Evolutionary conservation across 495 filamentous ascomycete genomes (phyloP), one percentile per base, ranked within the genome.

Genomic region (Aspergillus kassunensis): DNA sequence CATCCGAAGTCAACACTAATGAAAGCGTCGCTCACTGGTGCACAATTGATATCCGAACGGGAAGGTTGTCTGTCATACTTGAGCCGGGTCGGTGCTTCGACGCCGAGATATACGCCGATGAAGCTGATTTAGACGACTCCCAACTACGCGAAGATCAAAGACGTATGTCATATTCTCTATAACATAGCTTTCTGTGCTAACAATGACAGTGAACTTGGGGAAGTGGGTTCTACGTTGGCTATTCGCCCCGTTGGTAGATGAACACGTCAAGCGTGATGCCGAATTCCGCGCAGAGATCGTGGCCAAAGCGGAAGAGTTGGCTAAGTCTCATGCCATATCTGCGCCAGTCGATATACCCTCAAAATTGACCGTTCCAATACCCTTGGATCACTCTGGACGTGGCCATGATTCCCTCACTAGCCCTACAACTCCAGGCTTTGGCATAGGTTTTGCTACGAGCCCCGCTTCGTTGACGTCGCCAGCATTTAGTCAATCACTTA

Each of bases 81-180:
- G 93, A 97, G 58, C 89, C 91, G 37, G 95, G 93, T 59, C 91
- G 93, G 54, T 97, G 93, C 64, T 98, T 98, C 60, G 95, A 97
- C 68, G 95, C 91, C 31, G 93, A 98, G 64, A 87, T 95, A 71
- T 98, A 98, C 64, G 91, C 91, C 1, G 93, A 97, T 63, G 90
- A 97, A 62, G 69, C 90, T 9, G 70, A 82, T 13, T 48, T 92
- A 41, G 77, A 85, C 16, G 73, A 80, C 12, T 71, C 86, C 18
- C 86, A 91, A 13, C 95, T 95, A 60, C 78, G 86, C 39, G 91
- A 97, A 55, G 93, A 98, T 60, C 95, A 98, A 73, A 83, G 93
- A 73, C 92, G 90, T 95, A 83, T 64, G 86, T 65, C 24, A 27
- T 9, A 27, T 4, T 20, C 36, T 7, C 12, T 18, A 29, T 20